Percentiles rank a stretch among this genome's conserved stretches.
phyloP scores from a whole-genome alignment of 305 asterid species.

The Lippia alba region DNA sequence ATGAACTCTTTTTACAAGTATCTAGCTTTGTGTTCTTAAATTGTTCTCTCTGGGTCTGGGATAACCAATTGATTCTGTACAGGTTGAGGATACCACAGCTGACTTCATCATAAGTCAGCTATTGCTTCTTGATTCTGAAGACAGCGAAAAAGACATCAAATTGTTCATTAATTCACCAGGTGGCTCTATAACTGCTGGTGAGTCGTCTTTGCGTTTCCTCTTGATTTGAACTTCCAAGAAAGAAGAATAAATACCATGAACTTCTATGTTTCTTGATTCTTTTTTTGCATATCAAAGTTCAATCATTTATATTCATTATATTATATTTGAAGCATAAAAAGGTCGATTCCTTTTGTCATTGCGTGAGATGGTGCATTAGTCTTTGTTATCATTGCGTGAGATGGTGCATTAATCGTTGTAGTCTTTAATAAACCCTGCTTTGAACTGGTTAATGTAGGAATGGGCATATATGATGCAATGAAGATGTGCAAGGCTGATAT shows the following conservation, averaged over 20 bases:
- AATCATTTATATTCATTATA: not conserved
- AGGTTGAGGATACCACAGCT: slow-evolving; percentile 85
- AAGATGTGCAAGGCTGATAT: slow-evolving; percentile 94
- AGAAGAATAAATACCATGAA: not conserved
- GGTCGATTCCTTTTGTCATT: not conserved
- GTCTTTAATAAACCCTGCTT: not conserved
- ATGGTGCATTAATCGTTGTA: slow-evolving; percentile 8
- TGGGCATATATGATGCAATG: slow-evolving; percentile 98
- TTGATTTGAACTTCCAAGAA: not conserved
- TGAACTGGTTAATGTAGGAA: slow-evolving; percentile 52
- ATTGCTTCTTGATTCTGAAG: slow-evolving; percentile 83
- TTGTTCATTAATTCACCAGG: slow-evolving; percentile 93
- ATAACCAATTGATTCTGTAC: slow-evolving; percentile 40
- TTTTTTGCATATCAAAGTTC: not conserved
- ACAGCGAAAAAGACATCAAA: slow-evolving; percentile 70
- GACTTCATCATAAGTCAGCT: slow-evolving; percentile 87
- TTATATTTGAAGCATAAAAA: not conserved
- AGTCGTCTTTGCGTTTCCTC: slow-evolving; percentile 13
- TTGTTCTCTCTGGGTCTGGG: slow-evolving; percentile 4
- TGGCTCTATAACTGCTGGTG: slow-evolving; percentile 91
- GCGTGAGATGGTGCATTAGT: not conserved
- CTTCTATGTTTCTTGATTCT: too few relatives aligned
- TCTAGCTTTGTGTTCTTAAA: not conserved
- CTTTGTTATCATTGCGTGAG: not conserved
- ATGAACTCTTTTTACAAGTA: not conserved